phyloP scores from a whole-genome alignment of 768 basidiomycete genomes.

The Boletus bicolor region DNA sequence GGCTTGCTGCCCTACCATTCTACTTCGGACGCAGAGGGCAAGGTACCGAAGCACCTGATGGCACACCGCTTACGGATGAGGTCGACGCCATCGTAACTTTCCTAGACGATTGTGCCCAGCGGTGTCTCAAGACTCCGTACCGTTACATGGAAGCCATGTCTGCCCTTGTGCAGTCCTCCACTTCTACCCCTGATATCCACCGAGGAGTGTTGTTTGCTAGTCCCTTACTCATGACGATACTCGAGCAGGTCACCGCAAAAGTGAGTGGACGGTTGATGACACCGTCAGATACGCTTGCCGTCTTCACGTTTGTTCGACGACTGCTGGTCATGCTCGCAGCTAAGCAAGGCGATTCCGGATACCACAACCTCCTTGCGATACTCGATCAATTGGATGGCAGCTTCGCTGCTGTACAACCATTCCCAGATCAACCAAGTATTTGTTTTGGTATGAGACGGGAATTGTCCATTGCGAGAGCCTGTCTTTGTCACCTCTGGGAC shows the following conservation, averaged over 20 bases:
- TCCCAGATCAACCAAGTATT: constrained; percentile 34
- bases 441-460: constrained; percentile 45
- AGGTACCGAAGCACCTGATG: constrained; percentile 48
- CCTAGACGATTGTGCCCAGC: constrained; percentile 82
- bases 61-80: constrained; percentile 52
- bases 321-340: constrained; percentile 55
- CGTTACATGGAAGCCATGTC: constrained; percentile 76
- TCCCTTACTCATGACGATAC: constrained; percentile 73
- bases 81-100: constrained; percentile 57
- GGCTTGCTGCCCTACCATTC: constrained; percentile 66
- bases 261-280: constrained; percentile 50
- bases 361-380: constrained; percentile 32
- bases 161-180: constrained; percentile 26
- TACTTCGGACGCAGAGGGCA: constrained; percentile 31
- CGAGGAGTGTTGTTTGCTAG: constrained; percentile 48
- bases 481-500: constrained; percentile 33
- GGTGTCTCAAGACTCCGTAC: constrained; percentile 80
- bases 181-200: constrained; percentile 2
- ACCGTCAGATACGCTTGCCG: constrained; percentile 59
- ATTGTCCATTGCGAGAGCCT: constrained; percentile 37
- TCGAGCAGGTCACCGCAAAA: constrained; percentile 77
- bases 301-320: constrained; percentile 62
- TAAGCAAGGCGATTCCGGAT: constrained; percentile 46
- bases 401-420: constrained; percentile 30
- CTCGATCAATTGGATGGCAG: constrained; percentile 37